phyloP scores from a whole-genome alignment of 2,329 filamentous ascomycete species.

The Claviceps sp. region DNA sequence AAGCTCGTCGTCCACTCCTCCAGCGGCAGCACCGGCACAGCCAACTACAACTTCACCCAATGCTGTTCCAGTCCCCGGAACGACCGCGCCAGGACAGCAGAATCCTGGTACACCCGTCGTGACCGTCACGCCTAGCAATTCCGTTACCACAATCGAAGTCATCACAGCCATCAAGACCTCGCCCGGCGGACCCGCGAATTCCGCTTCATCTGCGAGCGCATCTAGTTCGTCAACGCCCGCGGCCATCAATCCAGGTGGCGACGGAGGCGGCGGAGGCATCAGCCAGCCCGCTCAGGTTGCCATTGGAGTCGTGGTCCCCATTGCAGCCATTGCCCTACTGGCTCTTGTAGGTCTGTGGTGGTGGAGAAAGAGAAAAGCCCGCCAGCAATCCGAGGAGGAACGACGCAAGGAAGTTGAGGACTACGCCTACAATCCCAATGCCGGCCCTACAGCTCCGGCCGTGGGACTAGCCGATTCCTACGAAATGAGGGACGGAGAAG shows the following conservation, averaged over 20 bases:
- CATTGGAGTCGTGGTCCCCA: conserved; percentile 85
- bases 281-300: conserved; percentile 62
- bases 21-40: conserved; percentile 1
- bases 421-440: conserved; percentile 95
- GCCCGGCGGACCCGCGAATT: conserved; percentile 5
- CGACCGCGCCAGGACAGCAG: conserved; percentile 6
- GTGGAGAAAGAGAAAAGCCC: conserved; percentile 80
- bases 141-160: conserved; percentile 10
- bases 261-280: conserved; percentile 32
- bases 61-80: conserved; percentile 1
- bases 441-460: conserved; percentile 63
- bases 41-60: conserved; percentile 6
- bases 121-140: conserved; percentile 13
- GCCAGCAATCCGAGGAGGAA: conserved; percentile 73
- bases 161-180: conserved; percentile 15
- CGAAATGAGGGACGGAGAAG: conserved; percentile 61
- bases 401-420: conserved; percentile 94
- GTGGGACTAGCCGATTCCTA: conserved; percentile 39
- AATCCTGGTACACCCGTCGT: conserved; percentile 11
- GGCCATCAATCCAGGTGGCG: conserved; percentile 15
- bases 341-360: conserved; percentile 65
- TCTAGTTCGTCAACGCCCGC: conserved; percentile 16
- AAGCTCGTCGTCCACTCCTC: not conserved
- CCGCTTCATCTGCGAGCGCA: not conserved
- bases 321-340: conserved; percentile 73